These are phyloP conservation scores for Elaeagnus macrophylla DNA, from an alignment of 306 rosid genomes.

Conservation along the genomic window DNA sequence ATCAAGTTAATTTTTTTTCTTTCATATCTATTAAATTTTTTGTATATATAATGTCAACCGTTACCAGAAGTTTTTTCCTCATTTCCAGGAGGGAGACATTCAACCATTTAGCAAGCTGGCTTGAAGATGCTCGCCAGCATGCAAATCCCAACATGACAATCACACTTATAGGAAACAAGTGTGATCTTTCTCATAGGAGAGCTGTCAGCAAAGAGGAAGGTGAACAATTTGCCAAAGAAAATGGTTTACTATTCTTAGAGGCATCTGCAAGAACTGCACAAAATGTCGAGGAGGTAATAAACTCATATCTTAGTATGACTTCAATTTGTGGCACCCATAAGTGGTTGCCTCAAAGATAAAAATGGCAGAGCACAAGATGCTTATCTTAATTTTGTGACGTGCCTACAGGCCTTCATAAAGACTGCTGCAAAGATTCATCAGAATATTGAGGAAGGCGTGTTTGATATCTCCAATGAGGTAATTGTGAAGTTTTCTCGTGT, in stretches of 20 bases:
- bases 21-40: neutral
- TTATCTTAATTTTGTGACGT: conserved; percentile 5
- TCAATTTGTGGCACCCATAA: neutral
- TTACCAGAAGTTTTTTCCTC: conserved; percentile 1
- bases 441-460: conserved; percentile 84
- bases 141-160: conserved; percentile 94
- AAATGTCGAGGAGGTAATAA: conserved; percentile 84
- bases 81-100: conserved; percentile 85
- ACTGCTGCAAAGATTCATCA: conserved; percentile 91
- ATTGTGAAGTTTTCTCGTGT: conserved; percentile 1
- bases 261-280: conserved; percentile 97
- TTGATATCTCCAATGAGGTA: conserved; percentile 95
- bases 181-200: conserved; percentile 84
- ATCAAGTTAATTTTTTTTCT: neutral
- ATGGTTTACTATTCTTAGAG: conserved; percentile 89
- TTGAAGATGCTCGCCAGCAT: conserved; percentile 98
- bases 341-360: neutral
- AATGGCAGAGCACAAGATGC: neutral
- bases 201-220: conserved; percentile 98
- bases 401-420: conserved; percentile 66
- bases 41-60: conserved; percentile 10
- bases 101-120: conserved; percentile 79
- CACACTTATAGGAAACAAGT: conserved; percentile 85
- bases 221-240: conserved; percentile 90
- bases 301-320: conserved; percentile 3